These are phyloP conservation scores for Macrophomina pseudophaseolina DNA, from an alignment of 2,329 filamentous ascomycete species.

Conservation along the genomic window DNA sequence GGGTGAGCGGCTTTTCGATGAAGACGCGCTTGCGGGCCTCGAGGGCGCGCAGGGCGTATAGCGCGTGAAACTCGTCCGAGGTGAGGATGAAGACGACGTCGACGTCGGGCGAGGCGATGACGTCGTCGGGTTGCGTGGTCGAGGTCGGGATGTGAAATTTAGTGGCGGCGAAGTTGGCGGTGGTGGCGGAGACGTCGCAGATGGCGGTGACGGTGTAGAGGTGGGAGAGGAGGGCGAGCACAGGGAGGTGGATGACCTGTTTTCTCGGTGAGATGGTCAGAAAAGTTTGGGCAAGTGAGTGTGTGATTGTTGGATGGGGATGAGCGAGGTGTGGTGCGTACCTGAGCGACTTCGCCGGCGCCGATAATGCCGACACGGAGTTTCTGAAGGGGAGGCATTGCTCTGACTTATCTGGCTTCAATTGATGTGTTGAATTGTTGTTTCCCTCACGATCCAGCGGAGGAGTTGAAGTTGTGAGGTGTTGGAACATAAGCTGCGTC, in stretches of 20 bases:
- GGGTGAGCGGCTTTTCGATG: conserved; percentile 63
- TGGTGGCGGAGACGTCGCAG: conserved; percentile 57
- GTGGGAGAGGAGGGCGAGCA: conserved; percentile 43
- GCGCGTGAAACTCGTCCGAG: conserved; percentile 61
- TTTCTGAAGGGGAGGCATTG: conserved; percentile 14
- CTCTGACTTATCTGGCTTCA: background rate
- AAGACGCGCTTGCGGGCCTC: conserved; percentile 61
- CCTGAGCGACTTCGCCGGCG: conserved; percentile 27
- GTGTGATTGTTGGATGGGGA: background rate
- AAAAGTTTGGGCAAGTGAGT: background rate
- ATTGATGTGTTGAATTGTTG: background rate
- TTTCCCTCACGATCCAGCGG: background rate
- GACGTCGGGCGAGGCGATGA: conserved; percentile 51
- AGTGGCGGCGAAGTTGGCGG: conserved; percentile 46
- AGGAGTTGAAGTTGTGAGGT: background rate
- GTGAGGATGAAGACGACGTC: conserved; percentile 62
- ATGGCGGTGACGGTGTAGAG: conserved; percentile 56
- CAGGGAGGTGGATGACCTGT: conserved; percentile 29
- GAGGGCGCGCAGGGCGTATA: conserved; percentile 58
- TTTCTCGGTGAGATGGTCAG: background rate
- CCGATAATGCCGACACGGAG: conserved; percentile 26
- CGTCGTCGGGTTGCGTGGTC: conserved; percentile 48
- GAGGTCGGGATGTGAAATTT: conserved; percentile 41
- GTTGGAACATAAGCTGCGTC: background rate
- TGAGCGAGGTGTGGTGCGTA: background rate